These are phyloP conservation scores for Kalanchoe fedtschenkoi DNA, from an alignment of 164 flowering plant species.

Conservation along the genomic window DNA sequence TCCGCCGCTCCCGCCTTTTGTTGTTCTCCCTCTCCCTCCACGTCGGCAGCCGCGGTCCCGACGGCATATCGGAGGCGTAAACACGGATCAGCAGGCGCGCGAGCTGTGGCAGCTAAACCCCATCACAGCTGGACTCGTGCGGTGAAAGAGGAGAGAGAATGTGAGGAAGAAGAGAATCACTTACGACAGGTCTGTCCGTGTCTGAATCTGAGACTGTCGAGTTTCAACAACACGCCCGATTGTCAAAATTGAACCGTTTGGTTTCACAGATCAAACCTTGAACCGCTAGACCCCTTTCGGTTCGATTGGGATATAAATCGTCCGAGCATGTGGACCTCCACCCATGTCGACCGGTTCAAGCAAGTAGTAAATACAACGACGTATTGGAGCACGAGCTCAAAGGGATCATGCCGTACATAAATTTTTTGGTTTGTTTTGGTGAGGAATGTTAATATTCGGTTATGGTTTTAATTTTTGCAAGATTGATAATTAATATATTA, in stretches of 20 bases:
- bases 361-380: too few relatives aligned
- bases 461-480: too few relatives aligned
- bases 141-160: neutral
- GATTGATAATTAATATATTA: too few relatives aligned
- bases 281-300: too few relatives aligned
- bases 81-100: neutral
- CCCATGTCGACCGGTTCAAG: too few relatives aligned
- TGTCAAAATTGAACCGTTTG: neutral
- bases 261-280: neutral
- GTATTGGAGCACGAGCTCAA: too few relatives aligned
- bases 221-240: neutral
- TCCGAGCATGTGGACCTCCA: too few relatives aligned
- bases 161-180: neutral
- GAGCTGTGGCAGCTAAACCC: neutral
- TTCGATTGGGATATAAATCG: neutral
- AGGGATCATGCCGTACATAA: too few relatives aligned
- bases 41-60: conserved; percentile 77
- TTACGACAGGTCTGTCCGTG: neutral
- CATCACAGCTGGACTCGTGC: too few relatives aligned
- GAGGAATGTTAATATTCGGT: too few relatives aligned
- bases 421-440: too few relatives aligned
- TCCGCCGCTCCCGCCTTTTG: conserved; percentile 67
- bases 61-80: conserved; percentile 27
- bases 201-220: neutral
- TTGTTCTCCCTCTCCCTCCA: conserved; percentile 94